phyloP scores from a whole-genome alignment of 2,329 filamentous ascomycete species.

The Bipolaris zeicola region DNA sequence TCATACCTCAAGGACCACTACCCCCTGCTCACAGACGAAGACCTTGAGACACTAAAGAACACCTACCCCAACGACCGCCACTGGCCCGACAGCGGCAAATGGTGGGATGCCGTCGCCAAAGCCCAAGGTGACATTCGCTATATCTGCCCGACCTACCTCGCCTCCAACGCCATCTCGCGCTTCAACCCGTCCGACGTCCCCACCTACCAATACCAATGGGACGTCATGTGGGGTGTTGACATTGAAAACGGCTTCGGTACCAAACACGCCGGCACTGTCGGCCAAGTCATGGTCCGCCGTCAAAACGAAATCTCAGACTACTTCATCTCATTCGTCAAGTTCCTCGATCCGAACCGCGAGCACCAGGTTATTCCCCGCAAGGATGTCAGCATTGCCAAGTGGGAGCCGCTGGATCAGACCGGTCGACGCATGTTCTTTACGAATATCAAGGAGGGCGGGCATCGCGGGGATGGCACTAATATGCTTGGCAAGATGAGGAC shows the following conservation, averaged over 20 bases:
- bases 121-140: constrained; percentile 45
- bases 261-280: constrained; percentile 42
- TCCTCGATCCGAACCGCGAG: constrained; percentile 39
- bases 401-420: constrained; percentile 30
- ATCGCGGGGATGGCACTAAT: constrained; percentile 27
- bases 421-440: constrained; percentile 38
- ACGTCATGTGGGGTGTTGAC: constrained; percentile 40
- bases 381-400: constrained; percentile 16
- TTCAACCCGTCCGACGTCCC: constrained; percentile 33
- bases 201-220: constrained; percentile 45
- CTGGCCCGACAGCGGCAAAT: constrained; percentile 41
- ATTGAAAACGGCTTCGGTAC: constrained; percentile 41
- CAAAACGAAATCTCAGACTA: constrained; percentile 40
- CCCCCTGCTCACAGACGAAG: constrained; percentile 60
- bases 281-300: constrained; percentile 39
- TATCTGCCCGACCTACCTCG: constrained; percentile 42
- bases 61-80: constrained; percentile 43
- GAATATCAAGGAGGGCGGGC: constrained; percentile 35
- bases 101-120: constrained; percentile 43
- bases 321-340: constrained; percentile 42
- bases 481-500: constrained; percentile 31
- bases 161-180: constrained; percentile 38
- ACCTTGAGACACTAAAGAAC: constrained; percentile 42
- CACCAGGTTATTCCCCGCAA: constrained; percentile 9
- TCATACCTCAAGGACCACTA: constrained; percentile 46